These are phyloP conservation scores for Dictyostelium firmibasis DNA, from an alignment of 78 protist genomes.

Conservation along the genomic window DNA sequence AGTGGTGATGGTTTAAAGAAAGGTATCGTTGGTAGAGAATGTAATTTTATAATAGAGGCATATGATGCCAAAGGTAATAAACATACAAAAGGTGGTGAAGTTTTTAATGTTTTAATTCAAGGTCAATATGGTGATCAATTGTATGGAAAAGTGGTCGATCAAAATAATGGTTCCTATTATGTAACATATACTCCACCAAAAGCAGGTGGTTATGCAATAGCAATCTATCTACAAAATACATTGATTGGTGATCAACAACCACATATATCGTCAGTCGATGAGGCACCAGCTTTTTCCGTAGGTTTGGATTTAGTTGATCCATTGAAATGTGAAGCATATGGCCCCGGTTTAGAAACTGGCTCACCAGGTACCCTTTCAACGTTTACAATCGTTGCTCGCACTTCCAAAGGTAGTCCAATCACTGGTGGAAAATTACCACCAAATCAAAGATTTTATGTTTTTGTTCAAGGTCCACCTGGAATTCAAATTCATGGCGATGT, in stretches of 20 bases:
- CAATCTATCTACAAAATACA: constrained; percentile 52
- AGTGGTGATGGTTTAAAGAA: constrained; percentile 35
- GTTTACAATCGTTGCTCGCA: constrained; percentile 53
- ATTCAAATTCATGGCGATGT: constrained; percentile 76
- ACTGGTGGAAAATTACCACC: not conserved
- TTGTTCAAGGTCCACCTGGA: constrained; percentile 82
- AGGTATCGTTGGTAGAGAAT: constrained; percentile 32
- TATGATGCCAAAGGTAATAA: constrained; percentile 25
- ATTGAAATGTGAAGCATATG: constrained; percentile 4
- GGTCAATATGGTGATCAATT: constrained; percentile 77
- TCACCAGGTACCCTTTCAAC: not conserved
- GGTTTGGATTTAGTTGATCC: not conserved
- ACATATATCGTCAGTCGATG: not conserved
- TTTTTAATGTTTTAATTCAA: constrained; percentile 57
- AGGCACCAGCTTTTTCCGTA: not conserved
- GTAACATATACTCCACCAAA: constrained; percentile 51
- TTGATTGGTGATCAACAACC: constrained; percentile 40
- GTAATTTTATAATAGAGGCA: constrained; percentile 70
- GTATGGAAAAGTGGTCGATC: constrained; percentile 69
- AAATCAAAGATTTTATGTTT: constrained; percentile 54
- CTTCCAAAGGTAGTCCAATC: constrained; percentile 7
- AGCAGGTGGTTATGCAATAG: constrained; percentile 79
- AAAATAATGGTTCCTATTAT: constrained; percentile 60
- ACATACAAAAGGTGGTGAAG: constrained; percentile 75
- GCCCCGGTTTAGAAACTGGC: constrained; percentile 29